Evolutionary conservation across 192 early-diverging fungal species (phyloP).

Genomic region (Coemansia nantahalensis): DNA sequence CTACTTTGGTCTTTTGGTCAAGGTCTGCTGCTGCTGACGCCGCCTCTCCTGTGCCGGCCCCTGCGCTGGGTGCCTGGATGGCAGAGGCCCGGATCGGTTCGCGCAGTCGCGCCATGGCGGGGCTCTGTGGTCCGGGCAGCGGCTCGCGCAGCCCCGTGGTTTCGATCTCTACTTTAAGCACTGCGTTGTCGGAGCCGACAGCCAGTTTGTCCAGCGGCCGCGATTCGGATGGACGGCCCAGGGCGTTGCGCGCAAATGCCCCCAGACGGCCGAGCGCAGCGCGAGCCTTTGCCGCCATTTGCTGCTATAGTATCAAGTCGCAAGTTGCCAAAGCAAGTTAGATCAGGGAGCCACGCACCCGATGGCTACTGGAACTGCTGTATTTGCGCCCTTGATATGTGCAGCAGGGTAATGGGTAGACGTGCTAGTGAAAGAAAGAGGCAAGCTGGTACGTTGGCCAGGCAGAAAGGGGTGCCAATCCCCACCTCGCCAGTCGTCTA

Average conservation of each 20-base stretch:
- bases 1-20: conserved; percentile 25
- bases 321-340: no score
- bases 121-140: conserved; percentile 23
- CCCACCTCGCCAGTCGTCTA: no score
- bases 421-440: no score
- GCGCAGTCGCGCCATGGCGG: conserved; percentile 18
- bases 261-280: conserved; percentile 36
- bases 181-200: conserved; percentile 36
- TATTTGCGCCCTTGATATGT: no score
- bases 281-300: conserved; percentile 36
- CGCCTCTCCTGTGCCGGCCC: not conserved
- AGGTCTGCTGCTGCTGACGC: conserved; percentile 1
- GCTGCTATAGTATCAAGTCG: no score
- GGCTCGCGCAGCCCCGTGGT: conserved; percentile 35
- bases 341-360: no score
- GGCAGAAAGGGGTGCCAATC: no score
- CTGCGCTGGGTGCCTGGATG: conserved; percentile 6
- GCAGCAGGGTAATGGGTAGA: no score
- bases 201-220: conserved; percentile 42
- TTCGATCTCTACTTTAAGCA: conserved; percentile 36
- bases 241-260: conserved; percentile 20
- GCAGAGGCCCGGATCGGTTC: conserved; percentile 25
- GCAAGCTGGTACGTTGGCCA: no score
- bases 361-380: no score
- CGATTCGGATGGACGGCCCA: conserved; percentile 24